Conservation (phyloP, 148 eudicot species). For the Vaccinium darrowii region DNA sequence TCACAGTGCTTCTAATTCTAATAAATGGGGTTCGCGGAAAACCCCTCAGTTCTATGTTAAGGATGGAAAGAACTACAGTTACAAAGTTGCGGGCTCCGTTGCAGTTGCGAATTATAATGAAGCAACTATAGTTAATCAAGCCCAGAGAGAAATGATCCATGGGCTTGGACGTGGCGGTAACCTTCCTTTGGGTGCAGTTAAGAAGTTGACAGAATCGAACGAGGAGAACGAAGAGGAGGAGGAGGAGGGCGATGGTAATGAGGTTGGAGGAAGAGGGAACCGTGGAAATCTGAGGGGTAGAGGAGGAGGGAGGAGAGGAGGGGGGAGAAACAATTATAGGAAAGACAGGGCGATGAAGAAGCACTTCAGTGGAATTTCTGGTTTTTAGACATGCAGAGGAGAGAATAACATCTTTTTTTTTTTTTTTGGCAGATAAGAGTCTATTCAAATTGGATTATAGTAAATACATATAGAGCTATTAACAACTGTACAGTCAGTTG, state of each 20-base stretch:
- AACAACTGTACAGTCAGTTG: conserved; percentile 5
- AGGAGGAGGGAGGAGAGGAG: conserved; percentile 27
- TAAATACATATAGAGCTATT: background rate
- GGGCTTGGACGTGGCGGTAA: conserved; percentile 96
- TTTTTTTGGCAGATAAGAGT: background rate
- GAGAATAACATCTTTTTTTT: background rate
- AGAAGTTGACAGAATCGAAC: conserved; percentile 41
- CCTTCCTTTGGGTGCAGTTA: conserved; percentile 65
- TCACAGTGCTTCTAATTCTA: conserved; percentile 29
- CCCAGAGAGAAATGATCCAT: conserved; percentile 67
- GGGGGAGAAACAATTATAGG: conserved; percentile 34
- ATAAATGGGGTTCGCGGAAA: conserved; percentile 71
- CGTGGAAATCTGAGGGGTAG: conserved; percentile 21
- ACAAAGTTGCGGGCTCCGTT: conserved; percentile 86
- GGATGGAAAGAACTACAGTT: conserved; percentile 96
- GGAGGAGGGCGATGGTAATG: conserved; percentile 25
- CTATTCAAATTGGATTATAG: background rate
- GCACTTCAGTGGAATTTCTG: conserved; percentile 63
- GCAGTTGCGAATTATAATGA: conserved; percentile 73
- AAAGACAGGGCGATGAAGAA: conserved; percentile 81
- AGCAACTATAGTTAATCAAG: conserved; percentile 59
- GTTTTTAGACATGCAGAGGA: conserved; percentile 24
- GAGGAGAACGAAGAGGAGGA: conserved; percentile 34
- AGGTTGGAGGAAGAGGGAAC: conserved; percentile 44
- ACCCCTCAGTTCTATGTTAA: conserved; percentile 87